Evolutionary conservation across 2,329 filamentous ascomycete species (phyloP), one percentile per base, ranked within the genome.

Genomic region (Paecilomyces dactylethromorphus): DNA sequence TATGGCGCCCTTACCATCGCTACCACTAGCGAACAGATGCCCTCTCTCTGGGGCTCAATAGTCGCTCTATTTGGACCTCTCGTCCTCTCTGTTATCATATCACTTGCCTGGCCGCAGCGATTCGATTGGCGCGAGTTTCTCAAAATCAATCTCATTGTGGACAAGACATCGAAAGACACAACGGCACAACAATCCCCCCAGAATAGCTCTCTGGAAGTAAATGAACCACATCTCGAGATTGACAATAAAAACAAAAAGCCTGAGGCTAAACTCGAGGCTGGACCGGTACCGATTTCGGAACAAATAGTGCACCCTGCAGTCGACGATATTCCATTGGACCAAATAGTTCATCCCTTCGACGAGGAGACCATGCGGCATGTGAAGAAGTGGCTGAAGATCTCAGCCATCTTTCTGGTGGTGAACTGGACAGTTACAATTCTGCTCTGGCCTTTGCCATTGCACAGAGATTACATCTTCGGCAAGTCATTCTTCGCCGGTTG

Each of bases 401-500:
- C 35, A 15, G n/a, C 35, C 3, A 15, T n/a, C 12, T 39, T 39
- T 15, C 15, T 39, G 35, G n/a, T 39, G 6, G 13, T 39, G n/a
- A 39, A 39, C 35, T 39, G 35, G 35, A 39, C 35, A 3, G 35
- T 39, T n/a, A 39, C 35, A 15, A 39, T 39, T 15, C 35, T 39
- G 12, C 35, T 39, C 35, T 39, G 35, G 35, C 35, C 35, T 39
- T 15, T 39, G 35, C 35, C 35, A 39, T 39, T 39, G 35, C 35
- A 39, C 35, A 39, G 35, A 0, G 61, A 71, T 50, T 82, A 76
- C 56, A 74, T 82, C 50, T 82, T 81, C 60, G 78, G 72, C 0
- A 74, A 73, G 63, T 64, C 69, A 0, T 81, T 81, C 58, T 81
- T 81, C 63, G 67, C 69, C 1, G 75, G 77, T 0, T 81, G 78